phyloP scores from a whole-genome alignment of 2,329 filamentous ascomycete species.

The Ophiocordyceps camponoti-leonardi region DNA sequence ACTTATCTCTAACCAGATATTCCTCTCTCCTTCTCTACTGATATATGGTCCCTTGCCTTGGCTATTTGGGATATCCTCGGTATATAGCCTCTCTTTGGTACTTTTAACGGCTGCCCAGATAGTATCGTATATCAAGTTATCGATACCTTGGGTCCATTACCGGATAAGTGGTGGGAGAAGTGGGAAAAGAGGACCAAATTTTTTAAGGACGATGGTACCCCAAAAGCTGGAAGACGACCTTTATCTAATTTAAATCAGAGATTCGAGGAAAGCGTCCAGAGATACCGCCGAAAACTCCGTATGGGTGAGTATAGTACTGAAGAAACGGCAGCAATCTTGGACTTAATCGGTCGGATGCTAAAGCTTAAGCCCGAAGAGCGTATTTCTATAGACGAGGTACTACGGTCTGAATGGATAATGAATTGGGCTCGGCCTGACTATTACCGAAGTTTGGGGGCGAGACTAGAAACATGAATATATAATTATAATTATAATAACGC shows the following conservation, averaged over 20 bases:
- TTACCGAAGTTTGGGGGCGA: too few species aligned
- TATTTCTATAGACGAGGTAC: conserved; percentile 10
- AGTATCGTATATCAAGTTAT: conserved; percentile 8
- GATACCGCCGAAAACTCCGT: conserved; percentile 6
- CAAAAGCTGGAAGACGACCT: neutral
- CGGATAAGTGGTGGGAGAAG: neutral
- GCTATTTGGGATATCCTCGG: conserved; percentile 9
- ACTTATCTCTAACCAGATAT: neutral
- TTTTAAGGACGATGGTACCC: neutral
- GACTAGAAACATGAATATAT: too few species aligned
- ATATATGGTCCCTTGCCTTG: conserved; percentile 7
- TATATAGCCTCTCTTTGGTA: conserved; percentile 7
- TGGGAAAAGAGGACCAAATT: neutral
- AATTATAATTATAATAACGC: too few species aligned
- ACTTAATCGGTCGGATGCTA: conserved; percentile 15
- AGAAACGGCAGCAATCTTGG: conserved; percentile 8
- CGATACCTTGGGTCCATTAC: conserved; percentile 6
- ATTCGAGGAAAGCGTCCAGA: conserved; percentile 11
- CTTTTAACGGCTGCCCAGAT: conserved; percentile 4
- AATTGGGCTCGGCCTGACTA: conserved; percentile 10
- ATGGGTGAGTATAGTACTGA: conserved; percentile 6
- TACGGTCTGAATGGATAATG: conserved; percentile 16
- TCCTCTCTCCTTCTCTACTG: conserved; percentile 2
- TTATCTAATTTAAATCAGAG: conserved; percentile 8
- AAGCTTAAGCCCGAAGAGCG: conserved; percentile 11